phyloP scores from a whole-genome alignment of 306 rosid genomes.

The Parietaria judaica region DNA sequence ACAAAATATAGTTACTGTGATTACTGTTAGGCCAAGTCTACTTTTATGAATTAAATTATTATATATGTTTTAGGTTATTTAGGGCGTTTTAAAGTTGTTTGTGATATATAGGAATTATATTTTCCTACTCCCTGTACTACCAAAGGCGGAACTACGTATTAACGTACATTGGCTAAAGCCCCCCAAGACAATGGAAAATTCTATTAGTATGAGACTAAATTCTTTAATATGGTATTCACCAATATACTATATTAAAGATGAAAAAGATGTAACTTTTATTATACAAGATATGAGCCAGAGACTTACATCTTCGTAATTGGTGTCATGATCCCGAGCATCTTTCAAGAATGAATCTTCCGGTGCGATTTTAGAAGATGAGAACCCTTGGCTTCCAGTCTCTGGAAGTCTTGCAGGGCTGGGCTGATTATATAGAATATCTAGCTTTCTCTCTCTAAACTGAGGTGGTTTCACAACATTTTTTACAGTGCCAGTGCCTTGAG shows the following conservation, averaged over 20 bases:
- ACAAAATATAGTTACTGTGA: background rate
- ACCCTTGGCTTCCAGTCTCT: conserved; percentile 50
- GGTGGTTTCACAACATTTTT: conserved; percentile 79
- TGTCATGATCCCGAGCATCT: conserved; percentile 36
- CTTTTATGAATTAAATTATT: no score
- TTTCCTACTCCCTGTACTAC: no score
- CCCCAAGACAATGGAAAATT: no score
- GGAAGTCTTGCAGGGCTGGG: conserved; percentile 42
- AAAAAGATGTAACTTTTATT: background rate
- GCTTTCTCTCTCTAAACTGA: conserved; percentile 67
- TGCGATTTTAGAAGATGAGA: conserved; percentile 40
- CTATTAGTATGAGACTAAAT: no score
- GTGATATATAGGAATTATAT: no score
- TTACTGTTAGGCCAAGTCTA: no score
- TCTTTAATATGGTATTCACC: conserved; percentile 3
- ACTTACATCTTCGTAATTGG: conserved; percentile 63
- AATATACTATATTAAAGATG: background rate
- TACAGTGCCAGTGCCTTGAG: conserved; percentile 78
- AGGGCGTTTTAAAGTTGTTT: no score
- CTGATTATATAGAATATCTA: conserved; percentile 45
- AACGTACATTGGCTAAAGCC: no score
- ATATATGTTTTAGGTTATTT: no score
- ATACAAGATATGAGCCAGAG: background rate
- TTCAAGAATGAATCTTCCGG: conserved; percentile 33
- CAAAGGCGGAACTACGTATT: no score